Percentiles rank a stretch among this genome's conserved stretches.
Conservation (phyloP, 192 early-diverging fungal species). For the Podila minutissima region DNA sequence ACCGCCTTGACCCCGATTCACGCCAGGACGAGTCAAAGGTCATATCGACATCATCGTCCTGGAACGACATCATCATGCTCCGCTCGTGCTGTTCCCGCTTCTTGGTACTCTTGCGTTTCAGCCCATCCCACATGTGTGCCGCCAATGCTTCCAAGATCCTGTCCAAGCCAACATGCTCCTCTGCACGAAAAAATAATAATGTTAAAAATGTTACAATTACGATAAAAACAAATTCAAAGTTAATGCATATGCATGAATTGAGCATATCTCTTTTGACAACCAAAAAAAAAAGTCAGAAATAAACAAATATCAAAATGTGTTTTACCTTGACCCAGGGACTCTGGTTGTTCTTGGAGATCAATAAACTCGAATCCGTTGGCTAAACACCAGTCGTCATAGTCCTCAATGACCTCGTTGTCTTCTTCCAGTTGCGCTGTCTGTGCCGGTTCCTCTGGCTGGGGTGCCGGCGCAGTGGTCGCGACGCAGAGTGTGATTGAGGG, state of each 20-base stretch:
- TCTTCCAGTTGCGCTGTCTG: background rate
- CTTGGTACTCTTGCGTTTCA: conserved; percentile 54
- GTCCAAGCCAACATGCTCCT: conserved; percentile 62
- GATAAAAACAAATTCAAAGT: conserved; percentile 4
- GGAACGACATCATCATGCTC: conserved; percentile 51
- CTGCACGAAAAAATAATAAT: background rate
- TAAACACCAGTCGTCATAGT: conserved; percentile 68
- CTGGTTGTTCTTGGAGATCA: conserved; percentile 56
- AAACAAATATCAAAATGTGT: too few species aligned
- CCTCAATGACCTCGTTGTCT: conserved; percentile 27
- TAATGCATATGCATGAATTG: background rate
- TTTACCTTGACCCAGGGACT: conserved; percentile 13
- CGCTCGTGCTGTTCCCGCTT: conserved; percentile 38
- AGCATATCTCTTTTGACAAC: background rate
- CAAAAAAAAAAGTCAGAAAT: background rate
- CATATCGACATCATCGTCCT: conserved; percentile 44
- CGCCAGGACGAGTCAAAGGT: conserved; percentile 19
- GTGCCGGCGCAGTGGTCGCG: conserved; percentile 35
- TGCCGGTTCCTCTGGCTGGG: background rate
- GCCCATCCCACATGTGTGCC: conserved; percentile 74
- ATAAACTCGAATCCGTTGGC: conserved; percentile 72
- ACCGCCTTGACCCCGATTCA: conserved; percentile 6
- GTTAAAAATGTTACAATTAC: background rate
- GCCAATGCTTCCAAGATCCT: conserved; percentile 69
- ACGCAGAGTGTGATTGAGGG: conserved; percentile 67